Base-by-base conservation (phyloP, 2,329 filamentous ascomycete species). In the Calonectria pauciramosa region DNA sequence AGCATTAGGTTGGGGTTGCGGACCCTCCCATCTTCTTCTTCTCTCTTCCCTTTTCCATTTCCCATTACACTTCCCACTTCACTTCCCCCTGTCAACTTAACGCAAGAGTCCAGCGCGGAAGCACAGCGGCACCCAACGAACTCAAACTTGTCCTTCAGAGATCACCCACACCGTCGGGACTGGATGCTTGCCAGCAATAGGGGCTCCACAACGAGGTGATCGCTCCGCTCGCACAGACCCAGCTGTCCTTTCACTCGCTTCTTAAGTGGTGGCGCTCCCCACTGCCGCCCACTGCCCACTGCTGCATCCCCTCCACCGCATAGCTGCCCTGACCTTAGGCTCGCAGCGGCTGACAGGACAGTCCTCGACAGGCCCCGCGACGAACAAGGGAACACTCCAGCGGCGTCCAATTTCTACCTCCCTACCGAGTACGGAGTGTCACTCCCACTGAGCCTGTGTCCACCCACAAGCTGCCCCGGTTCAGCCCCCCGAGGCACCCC, bases 181-280 rank as follows among this genome's bases (percentile, higher is more conserved):
- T 73, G 67, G 71, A 56, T 56, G 44, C 69, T 67, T 49, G 65
- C 63, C 65, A 65, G n/a, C 54, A 70, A 71, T 73, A 72, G 70
- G 75, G 78, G 71, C 77, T 80, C 79, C 79, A 80, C 75, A 51
- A 69, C 28, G 34, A 68, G 67, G 56, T 75, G 78, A 80, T 80
- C 77, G 76, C 74, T 72, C 65, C 72, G 66, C 65, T 73, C 65
- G 77, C 79, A 80, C 78, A 80, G 76, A 76, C 79, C 76, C 75
- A 36, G 18, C 28, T 8, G 10, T 3, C 20, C 51, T 63, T 60
- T 32, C 52, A 20, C 30, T 56, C 38, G 13, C 36, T 47, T 74
- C 75, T 78, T 76, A 77, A 76, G 72, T 74, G 75, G 79, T 80
- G 77, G 79, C 74, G 77, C 74, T 75, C 73, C 72, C 75, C 77